Base-by-base conservation (phyloP, 2,329 filamentous ascomycete species). In the Aureobasidium sp. region DNA sequence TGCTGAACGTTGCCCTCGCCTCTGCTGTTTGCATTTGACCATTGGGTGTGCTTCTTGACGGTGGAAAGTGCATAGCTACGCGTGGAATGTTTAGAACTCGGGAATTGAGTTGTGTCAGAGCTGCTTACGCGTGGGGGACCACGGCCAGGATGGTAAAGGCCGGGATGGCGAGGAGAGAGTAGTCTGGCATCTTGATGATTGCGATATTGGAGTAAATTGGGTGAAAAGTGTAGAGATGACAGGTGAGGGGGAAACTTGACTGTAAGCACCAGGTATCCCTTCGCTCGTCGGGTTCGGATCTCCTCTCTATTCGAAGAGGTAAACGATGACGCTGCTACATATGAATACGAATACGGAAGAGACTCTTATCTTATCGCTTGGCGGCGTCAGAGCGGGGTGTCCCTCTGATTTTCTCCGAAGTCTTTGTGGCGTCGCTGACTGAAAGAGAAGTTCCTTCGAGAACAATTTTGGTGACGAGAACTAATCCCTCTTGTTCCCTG, bases 21-120 rank as follows among this genome's bases (percentile, higher is more conserved):
- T 63, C 75, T 76, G 0, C 78, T 75, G 63, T 76, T 77, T 68
- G 70, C 69, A 64, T 78, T 79, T 68, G 79, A 74, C 71, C 72
- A 75, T 39, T 68, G 68, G 39, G 64, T 62, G n/a, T 58, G 42
- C 31, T 70, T 62, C 53, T 73, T 67, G 64, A 73, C 74, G 48
- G 72, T 70, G 40, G 69, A 71, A 6, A 75, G 73, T 54, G 77
- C 70, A 44, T 67, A 45, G 44, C 54, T 58, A 17, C 11, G 31
- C 2, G n/a, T 24, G 12, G 19, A 5, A 39, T 19, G 17, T 24
- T 58, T 29, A 48, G 54, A n/a, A 5, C 8, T 12, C 15, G 5
- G 3, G 12, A 0, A 9, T 27, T 2, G 5, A 19, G 8, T 47
- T 74, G 65, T 42, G 75, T 74, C 66, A 71, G 74, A 60, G 62